Evolutionary conservation across 179 eudicot species (phyloP), one percentile per base, ranked within the genome.

Genomic region (Carnegiea gigantea): DNA sequence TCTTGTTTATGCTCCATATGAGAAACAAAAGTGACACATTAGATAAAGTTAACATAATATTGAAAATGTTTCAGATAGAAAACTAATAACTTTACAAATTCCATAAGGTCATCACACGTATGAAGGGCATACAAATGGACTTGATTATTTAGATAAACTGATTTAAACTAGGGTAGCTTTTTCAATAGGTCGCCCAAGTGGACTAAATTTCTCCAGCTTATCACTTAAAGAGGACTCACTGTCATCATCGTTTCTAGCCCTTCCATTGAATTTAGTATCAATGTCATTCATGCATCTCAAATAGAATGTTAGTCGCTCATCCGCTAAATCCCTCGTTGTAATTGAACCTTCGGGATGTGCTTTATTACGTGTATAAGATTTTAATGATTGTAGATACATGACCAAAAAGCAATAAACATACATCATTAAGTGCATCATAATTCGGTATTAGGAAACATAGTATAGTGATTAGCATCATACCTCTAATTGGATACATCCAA

Each of bases 401-500:
- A 38, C 1, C 43, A 38, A 38, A 38, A 3, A 38, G 2, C 43
- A 38, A 38, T 38, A 38, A 38, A 2, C 6, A 38, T 3, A 38
- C 6, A 38, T 3, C 43, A 38, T 38, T 38, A 38, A 38, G 43
- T 38, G 43, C 43, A 38, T 38, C 43, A 38, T 38, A 38, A 6
- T 38, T 38, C 43, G 6, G 2, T 38, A 6, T 38, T 38, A 38
- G 43, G 43, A 38, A 38, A 38, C 43, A 38, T 38, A 38, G 46
- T 43, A 21, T 11, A 36, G 8, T 30, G 4, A 6, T 1, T 8
- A 15, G 0, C 7, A 9, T 11, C n/a, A 15, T 30, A 70, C 74
- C 74, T 70, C 46, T 70, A 36, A 36, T 12, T 38, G 74, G 74
- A 33, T 70, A 70, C 74, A 70, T 70, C 74, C 46, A 70, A 11